A percentile compares a stretch with the other conserved stretches of the same genome.
These are phyloP conservation scores for Pythium aphanidermatum DNA, from an alignment of 352 stramenopile genomes.

Conservation along the genomic window DNA sequence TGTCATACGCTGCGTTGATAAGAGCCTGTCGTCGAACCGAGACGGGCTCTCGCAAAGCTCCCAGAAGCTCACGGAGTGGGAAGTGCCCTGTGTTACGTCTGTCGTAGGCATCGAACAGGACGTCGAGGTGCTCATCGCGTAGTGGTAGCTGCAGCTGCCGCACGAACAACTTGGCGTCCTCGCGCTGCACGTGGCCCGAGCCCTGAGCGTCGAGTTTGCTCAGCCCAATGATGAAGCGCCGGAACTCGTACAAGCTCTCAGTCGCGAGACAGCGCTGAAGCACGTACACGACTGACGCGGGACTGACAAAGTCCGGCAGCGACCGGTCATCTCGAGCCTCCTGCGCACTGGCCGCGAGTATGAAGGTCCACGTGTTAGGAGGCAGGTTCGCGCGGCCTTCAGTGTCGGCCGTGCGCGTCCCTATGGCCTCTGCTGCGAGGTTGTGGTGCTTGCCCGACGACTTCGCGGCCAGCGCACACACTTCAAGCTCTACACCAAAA, in stretches of 20 bases:
- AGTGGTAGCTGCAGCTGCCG: constrained; percentile 45
- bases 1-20: constrained; percentile 41
- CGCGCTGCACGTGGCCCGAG: constrained; percentile 52
- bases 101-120: constrained; percentile 67
- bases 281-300: constrained; percentile 34
- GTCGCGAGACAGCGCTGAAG: constrained; percentile 46
- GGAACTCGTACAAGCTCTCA: constrained; percentile 61
- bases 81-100: constrained; percentile 63
- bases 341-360: constrained; percentile 30
- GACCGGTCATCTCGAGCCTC: constrained; percentile 41
- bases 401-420: constrained; percentile 61
- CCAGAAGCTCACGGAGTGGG: constrained; percentile 35
- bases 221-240: constrained; percentile 37
- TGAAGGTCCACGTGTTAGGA: constrained; percentile 64
- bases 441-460: constrained; percentile 63
- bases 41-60: constrained; percentile 32
- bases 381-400: constrained; percentile 39
- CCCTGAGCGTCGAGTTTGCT: constrained; percentile 31
- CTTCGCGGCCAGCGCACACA: constrained; percentile 40
- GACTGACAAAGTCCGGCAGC: constrained; percentile 36
- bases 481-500: constrained; percentile 77
- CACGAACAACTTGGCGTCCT: constrained; percentile 61
- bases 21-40: constrained; percentile 23
- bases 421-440: constrained; percentile 45
- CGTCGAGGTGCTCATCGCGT: constrained; percentile 68